Base-by-base conservation (phyloP, 1,139 yeast genomes). In the Pichia terricola region DNA sequence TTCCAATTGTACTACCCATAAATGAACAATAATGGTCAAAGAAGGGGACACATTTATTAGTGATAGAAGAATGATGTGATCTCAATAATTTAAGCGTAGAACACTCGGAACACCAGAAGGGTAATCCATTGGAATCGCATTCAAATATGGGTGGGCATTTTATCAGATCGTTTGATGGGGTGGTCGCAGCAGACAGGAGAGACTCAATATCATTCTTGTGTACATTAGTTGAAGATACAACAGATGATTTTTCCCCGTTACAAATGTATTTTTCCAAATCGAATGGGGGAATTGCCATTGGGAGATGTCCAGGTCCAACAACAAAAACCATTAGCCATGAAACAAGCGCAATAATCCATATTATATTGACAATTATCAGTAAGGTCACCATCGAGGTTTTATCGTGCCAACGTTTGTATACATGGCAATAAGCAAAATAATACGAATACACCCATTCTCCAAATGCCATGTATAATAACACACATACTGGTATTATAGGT, bases 11-110 rank as follows among this genome's bases (percentile, higher is more conserved):
- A 0, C 67, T 57, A 0, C 87, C 87, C 4, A 81, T 59, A 77
- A 81, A 80, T 3, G 74, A 52, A 57, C 91, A 82, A 53, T 68
- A 77, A 57, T 82, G 91, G 56, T 82, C 91, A 56, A 77, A 75
- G 46, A 72, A 66, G 1, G 78, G 72, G 0, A 80, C 72, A 52
- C 82, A 78, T 35, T 58, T 54, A 0, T 65, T 65, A 44, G 60
- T 42, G 39, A 68, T 65, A 26, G 68, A 67, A 49, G 81, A 78
- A 54, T 77, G 87, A 49, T 73, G 80, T 2, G 77, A 54, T 44
- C 89, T 62, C 9, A 73, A 68, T 1, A 72, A 58, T 53, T 77
- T 79, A 26, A 81, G 62, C 5, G 80, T 69, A 37, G 69, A 63
- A 46, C 85, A 77, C 7, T 58, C 57, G 1, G 76, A 61, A 52